A percentile compares a stretch with the other conserved stretches of the same genome.
phyloP scores from a whole-genome alignment of 495 filamentous ascomycete species.

The Mytilinidion resinicola region DNA sequence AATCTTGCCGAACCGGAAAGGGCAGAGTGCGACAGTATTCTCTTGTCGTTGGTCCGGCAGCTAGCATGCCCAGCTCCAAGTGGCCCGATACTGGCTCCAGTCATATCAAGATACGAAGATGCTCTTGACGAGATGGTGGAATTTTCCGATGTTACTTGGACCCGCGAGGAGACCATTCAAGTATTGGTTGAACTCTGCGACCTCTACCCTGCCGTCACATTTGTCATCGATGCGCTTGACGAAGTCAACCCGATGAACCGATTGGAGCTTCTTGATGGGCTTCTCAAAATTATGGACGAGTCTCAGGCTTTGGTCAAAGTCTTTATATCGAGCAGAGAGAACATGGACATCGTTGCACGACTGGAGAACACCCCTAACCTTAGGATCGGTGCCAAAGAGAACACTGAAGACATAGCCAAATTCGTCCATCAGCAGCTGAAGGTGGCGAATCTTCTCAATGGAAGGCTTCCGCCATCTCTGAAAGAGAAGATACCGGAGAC shows the following conservation, averaged over 20 bases:
- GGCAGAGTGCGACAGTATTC: conserved; percentile 8
- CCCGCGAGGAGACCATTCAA: background rate
- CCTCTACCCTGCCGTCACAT: conserved; percentile 25
- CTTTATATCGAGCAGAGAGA: conserved; percentile 37
- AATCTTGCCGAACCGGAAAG: conserved; percentile 16
- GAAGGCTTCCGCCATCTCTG: background rate
- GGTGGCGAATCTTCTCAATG: background rate
- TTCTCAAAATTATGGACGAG: conserved; percentile 29
- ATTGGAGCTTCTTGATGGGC: conserved; percentile 31
- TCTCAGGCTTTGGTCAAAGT: conserved; percentile 36
- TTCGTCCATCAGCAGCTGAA: conserved; percentile 24
- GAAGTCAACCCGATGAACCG: conserved; percentile 38
- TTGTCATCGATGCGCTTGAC: conserved; percentile 46
- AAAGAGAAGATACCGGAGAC: background rate
- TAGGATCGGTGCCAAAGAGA: conserved; percentile 30
- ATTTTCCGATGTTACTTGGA: background rate
- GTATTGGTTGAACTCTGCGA: conserved; percentile 13
- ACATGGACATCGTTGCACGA: conserved; percentile 33
- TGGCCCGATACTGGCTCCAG: conserved; percentile 7
- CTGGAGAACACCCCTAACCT: conserved; percentile 30
- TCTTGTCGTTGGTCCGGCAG: conserved; percentile 11
- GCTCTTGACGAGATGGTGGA: background rate
- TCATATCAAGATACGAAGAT: conserved; percentile 3
- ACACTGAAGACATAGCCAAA: conserved; percentile 30
- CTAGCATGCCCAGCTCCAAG: conserved; percentile 5